Percentiles rank a stretch among this genome's conserved stretches.
phyloP scores from a whole-genome alignment of 1,284 basidiomycete genomes.

The Farysia itapuensis region DNA sequence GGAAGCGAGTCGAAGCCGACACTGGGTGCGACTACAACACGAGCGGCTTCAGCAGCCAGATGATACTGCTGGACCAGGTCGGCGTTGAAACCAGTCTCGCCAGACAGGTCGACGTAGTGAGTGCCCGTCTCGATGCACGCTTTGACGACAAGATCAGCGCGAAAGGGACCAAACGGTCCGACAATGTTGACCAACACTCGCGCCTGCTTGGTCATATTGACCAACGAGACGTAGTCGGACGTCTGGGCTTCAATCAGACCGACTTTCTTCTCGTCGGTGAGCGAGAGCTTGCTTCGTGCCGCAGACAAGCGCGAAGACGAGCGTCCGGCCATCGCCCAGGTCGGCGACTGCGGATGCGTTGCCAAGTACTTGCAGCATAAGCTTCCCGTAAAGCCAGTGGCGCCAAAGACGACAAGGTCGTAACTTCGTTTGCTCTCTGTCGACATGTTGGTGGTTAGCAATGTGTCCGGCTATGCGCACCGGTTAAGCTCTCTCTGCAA shows the following conservation, averaged over 20 bases:
- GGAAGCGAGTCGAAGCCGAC: slow-evolving; percentile 71
- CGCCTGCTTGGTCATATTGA: slow-evolving; percentile 21
- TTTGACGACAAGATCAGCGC: slow-evolving; percentile 58
- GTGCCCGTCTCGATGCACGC: slow-evolving; percentile 66
- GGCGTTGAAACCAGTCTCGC: slow-evolving; percentile 63
- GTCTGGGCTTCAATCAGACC: slow-evolving; percentile 38
- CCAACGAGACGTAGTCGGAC: slow-evolving; percentile 21
- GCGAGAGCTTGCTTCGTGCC: slow-evolving; percentile 20
- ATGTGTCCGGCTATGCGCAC: no score
- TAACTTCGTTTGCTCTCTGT: slow-evolving; percentile 11
- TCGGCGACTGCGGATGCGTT: slow-evolving; percentile 25
- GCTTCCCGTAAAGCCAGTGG: slow-evolving; percentile 53
- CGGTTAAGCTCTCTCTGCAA: no score
- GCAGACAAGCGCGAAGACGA: slow-evolving; percentile 27
- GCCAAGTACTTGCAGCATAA: slow-evolving; percentile 41
- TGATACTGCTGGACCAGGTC: slow-evolving; percentile 68
- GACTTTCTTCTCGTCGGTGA: slow-evolving; percentile 20
- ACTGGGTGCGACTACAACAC: slow-evolving; percentile 70
- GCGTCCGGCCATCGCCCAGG: slow-evolving; percentile 51
- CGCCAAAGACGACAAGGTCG: slow-evolving; percentile 49
- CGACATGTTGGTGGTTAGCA: no score
- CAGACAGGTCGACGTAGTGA: slow-evolving; percentile 70
- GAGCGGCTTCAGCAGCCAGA: slow-evolving; percentile 69
- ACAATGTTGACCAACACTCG: slow-evolving; percentile 46
- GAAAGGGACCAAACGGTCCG: slow-evolving; percentile 41